Evolutionary conservation across 1,284 basidiomycete genomes (phyloP).

Genomic region (Leccinum cinnamomeum): DNA sequence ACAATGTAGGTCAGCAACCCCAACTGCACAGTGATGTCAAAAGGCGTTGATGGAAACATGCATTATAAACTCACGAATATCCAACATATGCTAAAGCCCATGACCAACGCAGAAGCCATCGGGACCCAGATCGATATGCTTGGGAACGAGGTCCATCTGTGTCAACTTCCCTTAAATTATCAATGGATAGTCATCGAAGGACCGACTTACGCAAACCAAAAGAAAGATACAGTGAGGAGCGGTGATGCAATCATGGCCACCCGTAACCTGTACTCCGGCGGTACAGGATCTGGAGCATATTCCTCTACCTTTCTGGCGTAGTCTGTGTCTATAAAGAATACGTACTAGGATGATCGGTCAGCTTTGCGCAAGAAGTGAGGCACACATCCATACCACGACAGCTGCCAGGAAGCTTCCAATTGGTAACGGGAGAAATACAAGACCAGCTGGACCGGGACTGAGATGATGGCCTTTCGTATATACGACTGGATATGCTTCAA

Average conservation of each 20-base stretch:
- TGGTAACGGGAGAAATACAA: conserved; percentile 53
- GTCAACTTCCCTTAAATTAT: conserved; percentile 1
- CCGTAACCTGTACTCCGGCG: conserved; percentile 66
- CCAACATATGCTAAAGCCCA: conserved; percentile 57
- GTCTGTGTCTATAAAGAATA: conserved; percentile 52
- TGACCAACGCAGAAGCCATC: conserved; percentile 47
- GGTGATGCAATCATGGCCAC: conserved; percentile 57
- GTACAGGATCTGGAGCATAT: conserved; percentile 53
- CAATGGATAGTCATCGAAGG: neutral
- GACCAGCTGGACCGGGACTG: conserved; percentile 48
- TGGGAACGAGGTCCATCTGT: conserved; percentile 55
- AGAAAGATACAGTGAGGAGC: conserved; percentile 57
- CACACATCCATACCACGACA: conserved; percentile 35
- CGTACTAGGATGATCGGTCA: conserved; percentile 38
- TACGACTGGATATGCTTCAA: conserved; percentile 61
- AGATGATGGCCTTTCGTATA: conserved; percentile 55
- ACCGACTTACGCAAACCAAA: conserved; percentile 62
- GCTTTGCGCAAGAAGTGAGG: conserved; percentile 33
- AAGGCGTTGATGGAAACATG: neutral
- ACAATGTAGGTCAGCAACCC: conserved; percentile 58
- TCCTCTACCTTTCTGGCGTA: conserved; percentile 49
- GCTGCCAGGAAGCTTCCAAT: conserved; percentile 56
- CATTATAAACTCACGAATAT: conserved; percentile 50
- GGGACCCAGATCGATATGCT: conserved; percentile 59
- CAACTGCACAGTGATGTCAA: conserved; percentile 36